A percentile compares a stretch with the other conserved stretches of the same genome.
Evolutionary conservation across 495 filamentous ascomycete species (phyloP).

Genomic region (Daldinia grandis): DNA sequence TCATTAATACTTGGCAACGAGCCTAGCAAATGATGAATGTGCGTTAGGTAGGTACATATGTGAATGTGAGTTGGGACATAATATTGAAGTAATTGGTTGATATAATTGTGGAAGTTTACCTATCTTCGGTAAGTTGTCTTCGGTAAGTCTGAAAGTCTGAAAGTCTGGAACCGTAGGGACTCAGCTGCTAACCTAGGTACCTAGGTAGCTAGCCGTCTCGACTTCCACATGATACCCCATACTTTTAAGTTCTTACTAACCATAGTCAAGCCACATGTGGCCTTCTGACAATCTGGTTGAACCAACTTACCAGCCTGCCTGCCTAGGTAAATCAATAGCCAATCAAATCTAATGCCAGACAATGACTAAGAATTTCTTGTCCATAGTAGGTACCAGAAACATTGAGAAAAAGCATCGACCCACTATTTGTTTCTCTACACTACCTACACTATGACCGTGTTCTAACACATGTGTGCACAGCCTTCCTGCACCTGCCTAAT

Average conservation of each 20-base stretch:
- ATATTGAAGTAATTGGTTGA: no score
- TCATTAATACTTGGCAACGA: neutral
- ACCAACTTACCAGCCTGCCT: neutral
- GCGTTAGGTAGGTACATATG: no score
- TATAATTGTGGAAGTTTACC: no score
- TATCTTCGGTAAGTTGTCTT: no score
- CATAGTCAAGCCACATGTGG: constrained; percentile 7
- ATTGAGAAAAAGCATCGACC: neutral
- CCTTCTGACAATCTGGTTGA: neutral
- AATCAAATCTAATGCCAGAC: neutral
- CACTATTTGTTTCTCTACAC: constrained; percentile 1
- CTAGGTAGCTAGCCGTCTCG: constrained; percentile 8
- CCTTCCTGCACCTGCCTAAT: constrained; percentile 7
- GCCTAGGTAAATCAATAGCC: neutral
- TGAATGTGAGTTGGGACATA: no score
- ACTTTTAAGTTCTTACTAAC: constrained; percentile 9
- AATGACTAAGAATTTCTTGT: neutral
- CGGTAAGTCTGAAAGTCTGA: constrained; percentile 1
- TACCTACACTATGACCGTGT: constrained; percentile 7
- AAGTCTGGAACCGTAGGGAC: constrained; percentile 1
- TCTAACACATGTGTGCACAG: constrained; percentile 15
- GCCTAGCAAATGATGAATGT: no score
- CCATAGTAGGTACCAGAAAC: constrained; percentile 11
- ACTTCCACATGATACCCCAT: constrained; percentile 14
- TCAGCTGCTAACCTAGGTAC: no score